A percentile compares a stretch with the other conserved stretches of the same genome.
These are phyloP conservation scores for Ascochyta viciae-villosae DNA, from an alignment of 2,329 filamentous ascomycete genomes.

Conservation along the genomic window DNA sequence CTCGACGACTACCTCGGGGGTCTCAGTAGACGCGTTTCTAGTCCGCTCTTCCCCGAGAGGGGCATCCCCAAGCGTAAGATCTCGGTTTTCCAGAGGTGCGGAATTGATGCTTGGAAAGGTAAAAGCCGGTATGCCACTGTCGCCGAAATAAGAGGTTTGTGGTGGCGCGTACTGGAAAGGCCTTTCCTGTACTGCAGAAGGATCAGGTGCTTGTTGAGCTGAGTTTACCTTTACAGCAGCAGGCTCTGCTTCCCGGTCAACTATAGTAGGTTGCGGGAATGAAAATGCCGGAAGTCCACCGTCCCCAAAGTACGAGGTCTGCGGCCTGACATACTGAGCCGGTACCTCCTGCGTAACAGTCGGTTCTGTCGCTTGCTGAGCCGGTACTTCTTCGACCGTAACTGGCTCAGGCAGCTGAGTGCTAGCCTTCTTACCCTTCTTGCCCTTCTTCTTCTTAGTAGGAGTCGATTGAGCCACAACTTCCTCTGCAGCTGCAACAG, in stretches of 20 bases:
- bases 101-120: not conserved
- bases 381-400: not conserved
- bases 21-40: not conserved
- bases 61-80: no score
- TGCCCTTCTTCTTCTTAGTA: conserved; percentile 18
- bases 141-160: conserved; percentile 7
- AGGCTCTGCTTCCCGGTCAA: not conserved
- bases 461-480: not conserved
- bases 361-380: not conserved
- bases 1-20: not conserved
- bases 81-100: not conserved
- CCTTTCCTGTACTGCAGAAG: not conserved
- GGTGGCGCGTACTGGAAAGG: not conserved
- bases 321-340: not conserved
- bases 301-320: conserved; percentile 10
- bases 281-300: conserved; percentile 2
- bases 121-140: conserved; percentile 7
- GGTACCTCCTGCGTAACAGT: not conserved
- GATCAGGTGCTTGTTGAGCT: not conserved
- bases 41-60: not conserved
- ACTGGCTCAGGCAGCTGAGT: conserved; percentile 2
- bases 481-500: not conserved
- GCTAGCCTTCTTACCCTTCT: conserved; percentile 34
- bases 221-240: not conserved
- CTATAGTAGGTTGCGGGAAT: not conserved